Conservation (phyloP, 768 basidiomycete genomes). For the Lactarius trivialis region DNA sequence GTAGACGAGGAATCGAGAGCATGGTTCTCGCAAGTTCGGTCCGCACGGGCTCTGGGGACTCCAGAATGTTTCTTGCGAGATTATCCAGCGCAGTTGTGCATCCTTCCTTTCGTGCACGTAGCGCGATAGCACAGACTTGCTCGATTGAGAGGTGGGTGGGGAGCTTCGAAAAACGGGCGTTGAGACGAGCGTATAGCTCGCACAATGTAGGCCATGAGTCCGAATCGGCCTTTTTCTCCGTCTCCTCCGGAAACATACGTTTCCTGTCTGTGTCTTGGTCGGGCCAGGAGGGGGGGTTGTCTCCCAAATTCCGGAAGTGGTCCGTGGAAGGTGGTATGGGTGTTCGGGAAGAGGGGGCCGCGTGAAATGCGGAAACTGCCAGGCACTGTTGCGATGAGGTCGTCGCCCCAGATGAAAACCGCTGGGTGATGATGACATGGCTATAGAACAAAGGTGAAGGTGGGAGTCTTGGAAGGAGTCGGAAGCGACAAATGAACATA, state of each 20-base stretch:
- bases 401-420: conserved; percentile 6
- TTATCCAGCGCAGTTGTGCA: conserved; percentile 32
- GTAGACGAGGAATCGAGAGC: conserved; percentile 8
- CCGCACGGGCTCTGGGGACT: conserved; percentile 14
- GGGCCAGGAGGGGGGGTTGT: neutral
- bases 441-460: conserved; percentile 20
- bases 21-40: conserved; percentile 5
- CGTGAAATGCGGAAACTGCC: neutral
- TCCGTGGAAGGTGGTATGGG: neutral
- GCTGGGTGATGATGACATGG: conserved; percentile 12
- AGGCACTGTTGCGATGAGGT: conserved; percentile 6
- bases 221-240: conserved; percentile 1
- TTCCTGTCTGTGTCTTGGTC: neutral
- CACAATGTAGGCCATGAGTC: neutral
- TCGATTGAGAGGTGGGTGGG: conserved; percentile 18
- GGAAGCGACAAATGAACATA: conserved; percentile 70
- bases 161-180: conserved; percentile 3
- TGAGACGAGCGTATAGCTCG: conserved; percentile 2
- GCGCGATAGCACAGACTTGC: conserved; percentile 29
- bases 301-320: neutral
- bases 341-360: neutral
- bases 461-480: conserved; percentile 43
- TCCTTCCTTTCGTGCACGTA: conserved; percentile 30
- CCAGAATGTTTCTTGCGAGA: conserved; percentile 39
- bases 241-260: neutral